Base-by-base conservation (phyloP, 371 early-diverging fungal genomes). In the Dichotomocladium elegans region DNA sequence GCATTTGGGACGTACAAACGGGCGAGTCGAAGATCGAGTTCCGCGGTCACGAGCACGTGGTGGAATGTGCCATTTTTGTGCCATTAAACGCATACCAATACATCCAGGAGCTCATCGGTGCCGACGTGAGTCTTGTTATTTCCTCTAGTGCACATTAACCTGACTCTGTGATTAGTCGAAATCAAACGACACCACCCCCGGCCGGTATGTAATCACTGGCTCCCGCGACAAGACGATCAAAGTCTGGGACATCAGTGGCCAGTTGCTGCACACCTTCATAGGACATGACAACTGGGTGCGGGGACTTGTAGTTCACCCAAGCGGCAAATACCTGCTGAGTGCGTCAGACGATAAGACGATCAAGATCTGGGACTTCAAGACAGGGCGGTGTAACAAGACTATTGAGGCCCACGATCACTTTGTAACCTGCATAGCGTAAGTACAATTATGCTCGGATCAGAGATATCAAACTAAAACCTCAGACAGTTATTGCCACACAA, bases 211-310 rank as follows among this genome's bases (percentile, higher is more conserved):
- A 1, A 78, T 90, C 9, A 89, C 95, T 12, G 94, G 89, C 2
- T 90, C 92, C 28, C 77, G 97, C 51, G 97, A 96, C 65, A 93
- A 93, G 57, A 86, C 89, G 0, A 85, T 96, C 51, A 87, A 85
- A 56, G 68, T 96, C 15, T 96, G 94, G 94, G 91, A 93, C 56
- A 59, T 64, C 17, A 76, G 89, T 19, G 87, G 82, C 17, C 87
- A 92, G 53, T 75, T 89, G 33, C 63, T 94, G 51, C 63, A 49
- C 19, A 21, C 55, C 12, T 41, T 51, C 10, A 51, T 46, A 35
- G 96, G 96, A 3, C 97, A 96, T 56, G 96, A 96, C 57, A 95
- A 94, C 64, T 96, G 97, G 97, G 88, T 96, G 14, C 85, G 96
- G 27, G 89, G 85, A n/a, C 57, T 96, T 27, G 82, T 81, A 9